Evolutionary conservation across 2,329 filamentous ascomycete species (phyloP), one percentile per base, ranked within the genome.

Genomic region (Ophiostoma sp.): DNA sequence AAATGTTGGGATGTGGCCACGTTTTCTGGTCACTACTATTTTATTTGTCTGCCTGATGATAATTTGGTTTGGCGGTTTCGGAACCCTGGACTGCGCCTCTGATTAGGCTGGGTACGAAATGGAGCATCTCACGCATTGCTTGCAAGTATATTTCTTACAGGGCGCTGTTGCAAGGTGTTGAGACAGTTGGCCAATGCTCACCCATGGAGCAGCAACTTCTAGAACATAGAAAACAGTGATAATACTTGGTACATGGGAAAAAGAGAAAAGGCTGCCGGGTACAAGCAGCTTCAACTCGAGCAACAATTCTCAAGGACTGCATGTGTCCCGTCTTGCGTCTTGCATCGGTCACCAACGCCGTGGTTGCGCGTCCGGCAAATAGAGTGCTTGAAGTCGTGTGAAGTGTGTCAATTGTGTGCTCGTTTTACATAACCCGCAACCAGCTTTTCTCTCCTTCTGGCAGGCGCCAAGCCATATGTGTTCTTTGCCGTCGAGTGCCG

Each of bases 281-380:
- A 61, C 31, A 39, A 9, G 57, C 57, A 61, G 31, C 6, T 22
- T 36, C 19, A 31, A 19, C 33, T 63, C 33, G n/a, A n/a, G 25
- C 17, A 3, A 59, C 28, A 3, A 42, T 45, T 45, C 3, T 45
- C 36, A 36, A 64, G 61, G n/a, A 42, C 59, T 25, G n/a, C 61
- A 28, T 64, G 11, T 42, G 19, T 42, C 33, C 36, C 36, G 36
- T 19, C 7, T 64, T 45, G 36, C 64, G 42, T 52, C 42, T 22
- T 69, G 64, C 64, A 69, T 50, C 17, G 11, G 64, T 48, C 64
- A 52, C 39, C 39, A 68, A 68, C 39, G 19, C 64, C 64, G 28
- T 69, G 64, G 64, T 69, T 69, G 64, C 19, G 42, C 64, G 17
- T 50, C 22, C 64, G 64, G 64, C 64, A 68, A 50, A 68, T 68